Evolutionary conservation across 2,329 filamentous ascomycete species (phyloP), one percentile per base, ranked within the genome.

Genomic region (Phaeomoniella chlamydospora): DNA sequence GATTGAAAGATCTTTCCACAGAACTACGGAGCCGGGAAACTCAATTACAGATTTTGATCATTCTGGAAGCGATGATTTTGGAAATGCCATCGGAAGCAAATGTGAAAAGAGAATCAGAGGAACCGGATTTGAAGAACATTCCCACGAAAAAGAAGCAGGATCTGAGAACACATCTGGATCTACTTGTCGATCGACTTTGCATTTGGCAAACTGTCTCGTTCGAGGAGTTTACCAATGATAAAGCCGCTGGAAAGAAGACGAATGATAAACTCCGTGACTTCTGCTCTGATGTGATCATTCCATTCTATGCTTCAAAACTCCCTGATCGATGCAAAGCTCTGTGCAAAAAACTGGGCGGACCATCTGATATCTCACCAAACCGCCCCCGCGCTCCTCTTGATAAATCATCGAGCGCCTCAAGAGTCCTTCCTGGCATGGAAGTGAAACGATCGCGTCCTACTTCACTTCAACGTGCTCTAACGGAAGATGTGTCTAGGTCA

Each of bases 171-270:
- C 50, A 65, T 15, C 52, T 68, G 13, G 64, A 67, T 37, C 50
- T 66, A 1, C 55, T 66, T 16, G 47, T 66, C 12, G 64, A 68
- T 39, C 53, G 63, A 37, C 49, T 68, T 16, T 65, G 64, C 40
- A 68, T 68, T 36, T 68, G 64, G 64, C 62, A 67, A 45, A 57
- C 62, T 16, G 59, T 67, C 34, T 58, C 52, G 38, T 49, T 55
- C 22, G 58, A 58, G 17, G 61, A 62, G 18, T 42, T 48, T 3
- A 42, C 46, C 3, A 43, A 52, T 11, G 41, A 49, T 1, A 49
- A 54, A 15, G 44, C 49, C 12, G 40, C 45, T 17, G n/a, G 49
- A 43, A 54, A 54, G 35, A 45, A 49, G 18, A 29, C 58, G 14
- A 61, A 51, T 26, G 61, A 66, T 41, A 55, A 55, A n/a, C 50